phyloP scores from a whole-genome alignment of 2,329 filamentous ascomycete species.

The Diatrype stigma region DNA sequence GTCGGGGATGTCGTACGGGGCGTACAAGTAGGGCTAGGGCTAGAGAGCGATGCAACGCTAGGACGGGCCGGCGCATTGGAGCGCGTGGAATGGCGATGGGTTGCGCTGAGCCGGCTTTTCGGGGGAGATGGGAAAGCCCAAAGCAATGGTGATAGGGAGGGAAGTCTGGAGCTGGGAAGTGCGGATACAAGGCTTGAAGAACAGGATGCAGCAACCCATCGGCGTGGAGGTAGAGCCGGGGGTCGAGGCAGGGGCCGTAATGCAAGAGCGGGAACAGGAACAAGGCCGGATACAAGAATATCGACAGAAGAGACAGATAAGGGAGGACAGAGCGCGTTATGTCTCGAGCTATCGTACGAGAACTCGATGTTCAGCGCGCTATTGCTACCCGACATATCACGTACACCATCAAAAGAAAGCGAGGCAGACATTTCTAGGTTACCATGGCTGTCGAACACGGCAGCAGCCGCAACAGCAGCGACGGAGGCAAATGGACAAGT shows the following conservation, averaged over 20 bases:
- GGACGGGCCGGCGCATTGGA: slow-evolving; percentile 41
- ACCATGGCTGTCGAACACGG: slow-evolving; percentile 17
- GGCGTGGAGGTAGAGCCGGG: background rate
- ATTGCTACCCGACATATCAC: slow-evolving; percentile 37
- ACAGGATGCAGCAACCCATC: slow-evolving; percentile 1
- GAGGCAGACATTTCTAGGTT: background rate
- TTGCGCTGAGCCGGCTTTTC: slow-evolving; percentile 26
- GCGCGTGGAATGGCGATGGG: slow-evolving; percentile 45
- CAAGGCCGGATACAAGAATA: background rate
- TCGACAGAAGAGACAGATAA: background rate
- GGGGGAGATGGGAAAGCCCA: slow-evolving; percentile 12
- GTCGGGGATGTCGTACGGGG: slow-evolving; percentile 59
- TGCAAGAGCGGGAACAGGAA: background rate
- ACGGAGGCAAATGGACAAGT: background rate
- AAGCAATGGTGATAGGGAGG: slow-evolving; percentile 1
- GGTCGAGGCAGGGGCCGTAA: background rate
- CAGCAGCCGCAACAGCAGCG: too few species aligned
- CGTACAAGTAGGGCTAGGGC: slow-evolving; percentile 46
- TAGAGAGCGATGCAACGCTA: slow-evolving; percentile 33
- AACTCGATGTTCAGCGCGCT: slow-evolving; percentile 47
- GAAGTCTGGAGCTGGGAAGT: slow-evolving; percentile 12
- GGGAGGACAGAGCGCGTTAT: slow-evolving; percentile 24
- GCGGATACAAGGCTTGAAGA: slow-evolving; percentile 6
- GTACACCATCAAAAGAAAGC: background rate
- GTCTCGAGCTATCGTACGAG: slow-evolving; percentile 50